Percentiles rank a stretch among this genome's conserved stretches.
Conservation (phyloP, 768 basidiomycete species). For the button mushroom (Agaricus bisporus) region DNA sequence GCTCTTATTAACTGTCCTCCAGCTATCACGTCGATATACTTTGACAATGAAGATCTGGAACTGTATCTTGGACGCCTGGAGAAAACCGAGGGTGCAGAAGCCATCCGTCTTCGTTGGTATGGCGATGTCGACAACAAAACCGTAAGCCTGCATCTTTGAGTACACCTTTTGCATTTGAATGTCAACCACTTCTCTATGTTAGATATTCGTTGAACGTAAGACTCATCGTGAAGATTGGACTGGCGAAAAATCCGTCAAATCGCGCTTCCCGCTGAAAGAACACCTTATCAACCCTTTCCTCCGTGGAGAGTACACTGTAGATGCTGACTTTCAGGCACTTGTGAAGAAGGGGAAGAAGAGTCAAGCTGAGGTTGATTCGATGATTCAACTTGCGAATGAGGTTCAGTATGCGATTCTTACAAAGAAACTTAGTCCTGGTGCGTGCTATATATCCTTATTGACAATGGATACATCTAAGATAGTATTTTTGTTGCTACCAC, state of each 20-base stretch:
- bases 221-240: conserved; percentile 99
- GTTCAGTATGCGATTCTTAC: conserved; percentile 89
- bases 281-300: conserved; percentile 89
- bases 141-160: conserved; percentile 32
- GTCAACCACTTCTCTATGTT: neutral
- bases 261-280: conserved; percentile 93
- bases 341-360: conserved; percentile 89
- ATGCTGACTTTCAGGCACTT: conserved; percentile 84
- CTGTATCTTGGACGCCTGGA: conserved; percentile 95
- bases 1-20: conserved; percentile 1
- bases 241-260: conserved; percentile 97
- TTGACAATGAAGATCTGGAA: conserved; percentile 93
- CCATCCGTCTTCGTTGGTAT: conserved; percentile 95
- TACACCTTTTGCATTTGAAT: neutral
- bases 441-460: conserved; percentile 16
- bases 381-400: conserved; percentile 97
- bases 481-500: neutral
- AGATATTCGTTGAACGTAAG: conserved; percentile 88
- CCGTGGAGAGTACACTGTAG: conserved; percentile 86
- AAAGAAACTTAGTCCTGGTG: conserved; percentile 78
- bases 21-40: conserved; percentile 97
- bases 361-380: conserved; percentile 83
- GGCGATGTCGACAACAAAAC: conserved; percentile 81
- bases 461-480: neutral
- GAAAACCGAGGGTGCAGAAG: conserved; percentile 98